phyloP scores from a whole-genome alignment of 2,329 filamentous ascomycete genomes.

The Endoconidiophora polonica region DNA sequence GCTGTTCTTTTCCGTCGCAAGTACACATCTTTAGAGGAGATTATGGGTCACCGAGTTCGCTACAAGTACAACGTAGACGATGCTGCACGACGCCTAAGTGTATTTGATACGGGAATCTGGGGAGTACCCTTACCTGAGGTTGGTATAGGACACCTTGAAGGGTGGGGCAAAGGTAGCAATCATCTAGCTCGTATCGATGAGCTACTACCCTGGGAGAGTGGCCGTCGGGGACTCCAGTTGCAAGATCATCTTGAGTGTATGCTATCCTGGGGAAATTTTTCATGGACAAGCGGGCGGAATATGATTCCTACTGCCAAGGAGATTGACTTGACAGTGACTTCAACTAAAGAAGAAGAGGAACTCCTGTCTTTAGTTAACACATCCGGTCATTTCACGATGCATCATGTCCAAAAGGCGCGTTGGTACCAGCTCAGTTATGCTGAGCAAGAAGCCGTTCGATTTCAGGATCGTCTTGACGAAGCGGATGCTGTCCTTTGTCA shows the following conservation, averaged over 20 bases:
- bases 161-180: conserved; percentile 32
- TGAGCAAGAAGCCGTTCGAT: conserved; percentile 23
- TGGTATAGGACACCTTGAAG: conserved; percentile 36
- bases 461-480: conserved; percentile 16
- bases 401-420: conserved; percentile 29
- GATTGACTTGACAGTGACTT: conserved; percentile 27
- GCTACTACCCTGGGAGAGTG: conserved; percentile 38
- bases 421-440: conserved; percentile 24
- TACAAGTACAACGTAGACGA: conserved; percentile 35
- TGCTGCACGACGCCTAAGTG: conserved; percentile 14
- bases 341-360: conserved; percentile 25
- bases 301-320: conserved; percentile 33
- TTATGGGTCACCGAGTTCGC: conserved; percentile 38
- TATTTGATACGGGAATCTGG: conserved; percentile 22
- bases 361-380: conserved; percentile 20
- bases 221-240: conserved; percentile 35
- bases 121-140: conserved; percentile 36
- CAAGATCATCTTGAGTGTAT: conserved; percentile 37
- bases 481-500: conserved; percentile 17
- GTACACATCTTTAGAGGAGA: conserved; percentile 32
- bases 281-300: conserved; percentile 34
- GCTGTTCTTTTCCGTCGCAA: conserved; percentile 39
- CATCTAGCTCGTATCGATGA: conserved; percentile 33
- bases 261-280: conserved; percentile 45
- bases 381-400: conserved; percentile 25